A percentile compares a stretch with the other conserved stretches of the same genome.
phyloP scores from a whole-genome alignment of 1,139 yeast genomes.

The Eremothecium cymbalariae region DNA sequence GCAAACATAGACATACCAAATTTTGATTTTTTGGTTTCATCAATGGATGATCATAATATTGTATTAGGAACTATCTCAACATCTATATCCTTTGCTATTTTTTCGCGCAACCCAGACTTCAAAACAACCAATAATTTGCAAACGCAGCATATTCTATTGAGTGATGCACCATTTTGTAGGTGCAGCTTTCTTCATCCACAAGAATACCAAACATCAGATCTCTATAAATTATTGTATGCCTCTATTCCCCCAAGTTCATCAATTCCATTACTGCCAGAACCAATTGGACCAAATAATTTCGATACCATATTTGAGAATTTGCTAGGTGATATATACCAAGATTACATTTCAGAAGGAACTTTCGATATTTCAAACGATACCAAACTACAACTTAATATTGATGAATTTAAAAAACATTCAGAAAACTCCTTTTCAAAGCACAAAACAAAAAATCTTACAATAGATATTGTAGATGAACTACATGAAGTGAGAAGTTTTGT shows the following conservation, averaged over 20 bases:
- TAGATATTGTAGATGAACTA: not conserved
- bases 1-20: constrained; percentile 45
- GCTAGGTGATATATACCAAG: constrained; percentile 17
- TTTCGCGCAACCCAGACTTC: constrained; percentile 48
- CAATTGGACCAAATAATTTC: constrained; percentile 42
- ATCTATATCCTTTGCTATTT: constrained; percentile 50
- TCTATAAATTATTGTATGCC: constrained; percentile 43
- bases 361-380: not conserved
- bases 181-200: constrained; percentile 59
- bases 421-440: too few relatives aligned
- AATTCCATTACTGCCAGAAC: constrained; percentile 57
- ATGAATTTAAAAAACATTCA: not conserved
- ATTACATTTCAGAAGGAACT: constrained; percentile 7
- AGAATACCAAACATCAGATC: constrained; percentile 36
- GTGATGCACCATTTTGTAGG: constrained; percentile 82
- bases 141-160: constrained; percentile 53
- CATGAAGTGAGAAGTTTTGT: constrained; percentile 50
- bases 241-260: constrained; percentile 56
- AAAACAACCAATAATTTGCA: constrained; percentile 44
- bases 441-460: too few relatives aligned
- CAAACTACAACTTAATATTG: not conserved
- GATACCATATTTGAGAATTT: constrained; percentile 36
- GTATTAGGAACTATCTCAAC: constrained; percentile 39
- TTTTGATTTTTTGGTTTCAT: constrained; percentile 28
- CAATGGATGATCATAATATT: constrained; percentile 16